phyloP scores from a whole-genome alignment of 495 filamentous ascomycete genomes.

The Tuber melanosporum region DNA sequence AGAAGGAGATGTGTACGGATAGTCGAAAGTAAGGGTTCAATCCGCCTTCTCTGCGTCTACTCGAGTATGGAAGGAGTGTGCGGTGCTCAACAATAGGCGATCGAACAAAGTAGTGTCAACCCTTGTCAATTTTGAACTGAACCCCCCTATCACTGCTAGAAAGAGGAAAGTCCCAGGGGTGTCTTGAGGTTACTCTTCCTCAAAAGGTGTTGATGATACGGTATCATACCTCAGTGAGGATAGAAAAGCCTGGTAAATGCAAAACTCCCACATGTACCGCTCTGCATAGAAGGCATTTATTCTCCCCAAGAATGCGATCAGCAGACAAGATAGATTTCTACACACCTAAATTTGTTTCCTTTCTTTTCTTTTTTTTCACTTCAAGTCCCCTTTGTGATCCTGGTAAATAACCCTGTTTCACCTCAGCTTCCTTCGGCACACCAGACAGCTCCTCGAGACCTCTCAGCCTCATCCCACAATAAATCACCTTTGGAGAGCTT shows the following conservation, averaged over 20 bases:
- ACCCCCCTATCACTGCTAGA: conserved; percentile 25
- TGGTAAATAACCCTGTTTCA: neutral
- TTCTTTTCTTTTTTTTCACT: neutral
- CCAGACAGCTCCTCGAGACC: neutral
- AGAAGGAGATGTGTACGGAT: neutral
- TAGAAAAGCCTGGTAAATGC: neutral
- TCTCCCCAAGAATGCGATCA: neutral
- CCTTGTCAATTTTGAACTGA: conserved; percentile 9
- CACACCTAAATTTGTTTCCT: neutral
- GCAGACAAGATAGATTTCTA: neutral
- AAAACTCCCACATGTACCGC: neutral
- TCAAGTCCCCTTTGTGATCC: neutral
- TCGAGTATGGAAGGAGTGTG: neutral
- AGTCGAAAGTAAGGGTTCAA: neutral
- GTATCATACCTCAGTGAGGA: neutral
- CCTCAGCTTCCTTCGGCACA: neutral
- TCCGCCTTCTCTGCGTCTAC: neutral
- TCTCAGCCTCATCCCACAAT: neutral
- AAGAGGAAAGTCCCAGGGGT: conserved; percentile 16
- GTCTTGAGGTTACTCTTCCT: neutral
- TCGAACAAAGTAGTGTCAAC: neutral
- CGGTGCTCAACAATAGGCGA: neutral
- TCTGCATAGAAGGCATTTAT: neutral
- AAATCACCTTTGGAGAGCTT: neutral
- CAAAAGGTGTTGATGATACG: neutral